phyloP scores from a whole-genome alignment of 169 alveolate species.

The Cytauxzoon felis region DNA sequence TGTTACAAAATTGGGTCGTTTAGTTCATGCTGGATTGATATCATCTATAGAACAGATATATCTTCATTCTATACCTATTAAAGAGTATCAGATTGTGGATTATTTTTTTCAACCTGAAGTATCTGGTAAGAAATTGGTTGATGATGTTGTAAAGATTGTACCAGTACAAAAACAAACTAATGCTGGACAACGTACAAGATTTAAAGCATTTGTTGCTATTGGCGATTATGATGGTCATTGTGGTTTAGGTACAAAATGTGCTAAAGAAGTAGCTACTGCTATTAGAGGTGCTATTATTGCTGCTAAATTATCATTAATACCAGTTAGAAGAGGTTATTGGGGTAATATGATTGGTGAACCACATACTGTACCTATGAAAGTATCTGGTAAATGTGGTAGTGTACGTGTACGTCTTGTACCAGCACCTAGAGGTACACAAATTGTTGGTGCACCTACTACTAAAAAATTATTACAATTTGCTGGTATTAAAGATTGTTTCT shows the following conservation, averaged over 20 bases:
- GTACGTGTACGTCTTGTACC: slow-evolving; percentile 99
- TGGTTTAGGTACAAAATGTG: slow-evolving; percentile 97
- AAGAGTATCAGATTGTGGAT: slow-evolving; percentile 97
- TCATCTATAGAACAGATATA: slow-evolving; percentile 96
- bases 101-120: slow-evolving; percentile 84
- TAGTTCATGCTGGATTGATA: slow-evolving; percentile 95
- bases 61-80: slow-evolving; percentile 97
- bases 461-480: slow-evolving; percentile 96
- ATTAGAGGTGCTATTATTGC: slow-evolving; percentile 98
- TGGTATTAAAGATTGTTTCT: slow-evolving; percentile 98
- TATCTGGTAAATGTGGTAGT: slow-evolving; percentile 99
- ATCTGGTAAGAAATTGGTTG: slow-evolving; percentile 89
- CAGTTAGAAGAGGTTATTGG: slow-evolving; percentile 99
- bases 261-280: slow-evolving; percentile 99
- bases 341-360: slow-evolving; percentile 99
- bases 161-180: slow-evolving; percentile 99
- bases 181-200: slow-evolving; percentile 99
- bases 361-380: slow-evolving; percentile 99
- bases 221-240: slow-evolving; percentile 97
- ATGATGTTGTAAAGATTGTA: slow-evolving; percentile 98
- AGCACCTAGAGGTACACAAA: slow-evolving; percentile 99
- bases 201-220: slow-evolving; percentile 98
- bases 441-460: slow-evolving; percentile 99
- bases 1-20: slow-evolving; percentile 98
- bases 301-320: slow-evolving; percentile 98